Evolutionary conservation across 2,329 filamentous ascomycete species (phyloP).

Genomic region (Fusarium verticillioides): DNA sequence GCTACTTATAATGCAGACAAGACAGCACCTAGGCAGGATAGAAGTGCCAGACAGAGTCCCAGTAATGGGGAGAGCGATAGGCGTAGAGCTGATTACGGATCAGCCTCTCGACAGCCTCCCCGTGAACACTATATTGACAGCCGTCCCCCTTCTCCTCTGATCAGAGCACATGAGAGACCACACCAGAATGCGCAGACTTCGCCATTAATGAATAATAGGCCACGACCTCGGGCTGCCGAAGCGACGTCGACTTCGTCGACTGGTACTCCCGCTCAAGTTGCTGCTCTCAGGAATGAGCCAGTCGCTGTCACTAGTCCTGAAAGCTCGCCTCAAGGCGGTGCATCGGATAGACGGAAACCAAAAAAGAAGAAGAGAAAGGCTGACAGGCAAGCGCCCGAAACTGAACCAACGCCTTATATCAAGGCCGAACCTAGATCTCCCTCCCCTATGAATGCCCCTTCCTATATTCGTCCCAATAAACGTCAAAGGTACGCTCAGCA

Average conservation of each 20-base stretch:
- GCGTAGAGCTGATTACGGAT: conserved; percentile 19
- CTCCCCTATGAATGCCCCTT: conserved; percentile 65
- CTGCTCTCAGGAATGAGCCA: conserved; percentile 64
- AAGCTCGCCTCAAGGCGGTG: conserved; percentile 66
- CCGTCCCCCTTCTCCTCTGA: conserved; percentile 67
- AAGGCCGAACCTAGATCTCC: conserved; percentile 74
- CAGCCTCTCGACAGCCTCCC: conserved; percentile 25
- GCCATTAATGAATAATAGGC: conserved; percentile 62
- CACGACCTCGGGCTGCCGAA: conserved; percentile 25
- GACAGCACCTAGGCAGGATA: conserved; percentile 42
- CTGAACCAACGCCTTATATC: conserved; percentile 64
- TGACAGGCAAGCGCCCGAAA: conserved; percentile 60
- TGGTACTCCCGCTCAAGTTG: conserved; percentile 62
- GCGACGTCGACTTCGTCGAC: conserved; percentile 34
- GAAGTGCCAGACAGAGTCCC: conserved; percentile 55
- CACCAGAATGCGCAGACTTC: conserved; percentile 78
- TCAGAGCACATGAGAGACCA: conserved; percentile 78
- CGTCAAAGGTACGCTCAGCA: conserved; percentile 62
- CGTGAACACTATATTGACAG: conserved; percentile 44
- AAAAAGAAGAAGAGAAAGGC: conserved; percentile 66
- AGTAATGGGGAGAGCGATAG: conserved; percentile 46
- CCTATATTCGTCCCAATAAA: conserved; percentile 66
- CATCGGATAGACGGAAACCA: conserved; percentile 60
- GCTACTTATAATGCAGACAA: conserved; percentile 42
- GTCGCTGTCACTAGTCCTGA: conserved; percentile 66